Percentiles rank a stretch among this genome's conserved stretches.
These are phyloP conservation scores for Xylaria grammica DNA, from an alignment of 495 filamentous ascomycete genomes.

Conservation along the genomic window DNA sequence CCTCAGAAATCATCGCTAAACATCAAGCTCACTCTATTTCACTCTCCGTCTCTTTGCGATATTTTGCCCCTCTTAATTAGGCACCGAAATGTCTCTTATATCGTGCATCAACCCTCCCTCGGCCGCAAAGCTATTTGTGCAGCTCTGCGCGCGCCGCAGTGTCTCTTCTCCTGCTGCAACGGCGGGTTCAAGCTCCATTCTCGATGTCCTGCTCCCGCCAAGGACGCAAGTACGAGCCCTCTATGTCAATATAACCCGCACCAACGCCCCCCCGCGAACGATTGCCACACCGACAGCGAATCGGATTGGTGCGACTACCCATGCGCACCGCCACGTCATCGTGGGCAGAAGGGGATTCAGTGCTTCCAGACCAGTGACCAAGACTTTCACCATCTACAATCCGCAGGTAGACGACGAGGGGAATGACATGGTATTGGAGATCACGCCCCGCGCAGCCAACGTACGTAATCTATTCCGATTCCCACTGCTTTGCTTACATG, in stretches of 20 bases:
- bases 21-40: neutral
- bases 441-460: conserved; percentile 80
- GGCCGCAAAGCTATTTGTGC: conserved; percentile 45
- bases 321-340: neutral
- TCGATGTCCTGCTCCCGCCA: conserved; percentile 46
- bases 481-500: conserved; percentile 12
- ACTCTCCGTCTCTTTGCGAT: neutral
- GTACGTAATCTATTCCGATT: conserved; percentile 52
- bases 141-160: conserved; percentile 40
- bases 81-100: conserved; percentile 39
- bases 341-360: conserved; percentile 33
- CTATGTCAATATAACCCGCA: conserved; percentile 18
- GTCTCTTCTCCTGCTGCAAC: conserved; percentile 15
- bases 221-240: conserved; percentile 21
- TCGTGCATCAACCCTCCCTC: conserved; percentile 44
- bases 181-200: conserved; percentile 31
- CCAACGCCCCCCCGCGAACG: neutral
- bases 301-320: neutral
- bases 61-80: neutral
- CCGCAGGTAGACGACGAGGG: conserved; percentile 76
- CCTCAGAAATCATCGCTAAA: conserved; percentile 28
- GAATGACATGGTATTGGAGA: conserved; percentile 77
- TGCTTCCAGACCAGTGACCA: conserved; percentile 33
- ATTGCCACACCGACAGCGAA: conserved; percentile 17
- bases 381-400: conserved; percentile 60